Base-by-base conservation (phyloP, 208 protist species). In the Trypanosoma platydactyli region DNA sequence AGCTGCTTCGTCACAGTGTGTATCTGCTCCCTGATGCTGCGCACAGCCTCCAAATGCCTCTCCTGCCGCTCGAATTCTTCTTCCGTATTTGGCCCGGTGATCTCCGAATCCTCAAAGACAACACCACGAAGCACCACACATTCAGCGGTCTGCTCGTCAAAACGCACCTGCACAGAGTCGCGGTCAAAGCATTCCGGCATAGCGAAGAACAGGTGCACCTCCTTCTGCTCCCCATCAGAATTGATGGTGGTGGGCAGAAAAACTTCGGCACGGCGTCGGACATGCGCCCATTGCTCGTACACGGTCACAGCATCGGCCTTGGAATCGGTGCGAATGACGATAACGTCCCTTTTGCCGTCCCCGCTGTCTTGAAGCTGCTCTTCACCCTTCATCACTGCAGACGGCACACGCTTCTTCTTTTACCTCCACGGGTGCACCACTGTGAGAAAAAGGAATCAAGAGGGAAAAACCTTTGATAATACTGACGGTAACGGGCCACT, bases 101-200 rank as follows among this genome's bases (percentile, higher is more conserved):
- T 6, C 3, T 30, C 13, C 9, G 18, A 57, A 9, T 57, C 56
- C 29, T 76, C 64, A 48, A 76, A 56, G 45, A 65, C 24, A 24
- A 75, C 68, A 35, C 60, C 68, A 41, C 61, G 45, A 15, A 79
- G 60, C 3, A 67, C 46, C 15, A 67, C 73, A 29, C n/a, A n/a
- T 0, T 44, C 52, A 40, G 68, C 68, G 52, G 71, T 64, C 27
- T 45, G 40, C 42, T 46, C 65, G 50, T 68, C 65, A 48, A 79
- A 73, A 12, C 56, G 48, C 46, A 79, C 73, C 42, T 79, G 73
- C 30, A 79, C 59, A 45, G 67, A 75, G 44, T 79, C 73, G 5
- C 48, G 35, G 16, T 79, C 68, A 64, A 74, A 68, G 5, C 15
- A 13, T 24, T 22, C 6, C 22, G 73, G 73, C 60, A 79, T 65